phyloP scores from a whole-genome alignment of 345 rosid genomes.

The Melaleuca quinquenervia region DNA sequence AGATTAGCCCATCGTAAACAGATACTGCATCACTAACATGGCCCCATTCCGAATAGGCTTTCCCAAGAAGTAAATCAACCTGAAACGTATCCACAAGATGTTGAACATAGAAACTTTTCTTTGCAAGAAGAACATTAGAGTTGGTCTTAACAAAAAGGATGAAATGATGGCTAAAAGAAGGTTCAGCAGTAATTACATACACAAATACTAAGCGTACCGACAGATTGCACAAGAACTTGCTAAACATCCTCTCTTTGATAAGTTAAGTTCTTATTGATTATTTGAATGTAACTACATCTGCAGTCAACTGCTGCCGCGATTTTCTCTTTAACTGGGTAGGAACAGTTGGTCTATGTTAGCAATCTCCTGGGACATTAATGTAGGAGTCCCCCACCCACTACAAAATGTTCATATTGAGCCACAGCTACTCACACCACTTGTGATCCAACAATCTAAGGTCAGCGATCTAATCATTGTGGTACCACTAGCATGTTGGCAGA shows the following conservation, averaged over 20 bases:
- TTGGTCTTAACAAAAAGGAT: neutral
- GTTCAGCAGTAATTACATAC: neutral
- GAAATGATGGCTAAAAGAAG: neutral
- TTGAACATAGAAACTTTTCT: neutral
- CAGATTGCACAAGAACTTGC: neutral
- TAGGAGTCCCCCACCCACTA: neutral
- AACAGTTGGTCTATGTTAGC: neutral
- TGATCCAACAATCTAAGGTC: neutral
- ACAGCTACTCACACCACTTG: neutral
- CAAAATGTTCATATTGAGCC: neutral
- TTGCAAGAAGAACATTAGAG: neutral
- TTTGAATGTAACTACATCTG: neutral
- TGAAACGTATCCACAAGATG: conserved; percentile 5
- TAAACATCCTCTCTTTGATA: neutral
- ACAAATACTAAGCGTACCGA: neutral
- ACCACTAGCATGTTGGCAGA: neutral
- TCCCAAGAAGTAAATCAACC: conserved; percentile 90
- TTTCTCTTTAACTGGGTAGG: neutral
- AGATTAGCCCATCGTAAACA: conserved; percentile 73
- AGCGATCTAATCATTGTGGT: neutral
- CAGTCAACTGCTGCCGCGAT: neutral
- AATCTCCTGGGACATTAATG: neutral
- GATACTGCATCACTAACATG: conserved; percentile 83
- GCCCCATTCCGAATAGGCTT: conserved; percentile 94
- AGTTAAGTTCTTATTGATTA: neutral